A percentile compares a stretch with the other conserved stretches of the same genome.
phyloP scores from a whole-genome alignment of 805 yeast genomes.

The Lachancea cidri region DNA sequence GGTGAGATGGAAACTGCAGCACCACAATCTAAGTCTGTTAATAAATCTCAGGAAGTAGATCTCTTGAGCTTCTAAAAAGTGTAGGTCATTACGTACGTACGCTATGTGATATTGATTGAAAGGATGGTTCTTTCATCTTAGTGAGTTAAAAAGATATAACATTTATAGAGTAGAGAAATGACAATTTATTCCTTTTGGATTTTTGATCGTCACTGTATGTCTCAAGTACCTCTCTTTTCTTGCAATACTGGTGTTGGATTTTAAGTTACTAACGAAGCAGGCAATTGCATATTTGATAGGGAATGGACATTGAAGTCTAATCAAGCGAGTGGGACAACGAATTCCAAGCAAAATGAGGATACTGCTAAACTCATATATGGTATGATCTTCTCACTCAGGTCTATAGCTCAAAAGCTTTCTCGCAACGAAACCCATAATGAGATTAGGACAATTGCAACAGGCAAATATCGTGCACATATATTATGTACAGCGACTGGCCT shows the following conservation, averaged over 20 bases:
- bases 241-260: background rate
- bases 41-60: constrained; percentile 25
- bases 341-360: constrained; percentile 58
- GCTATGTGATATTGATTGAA: background rate
- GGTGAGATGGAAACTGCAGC: constrained; percentile 30
- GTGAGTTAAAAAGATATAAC: background rate
- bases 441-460: constrained; percentile 49
- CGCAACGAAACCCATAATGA: constrained; percentile 31
- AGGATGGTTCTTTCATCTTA: background rate
- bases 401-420: constrained; percentile 56
- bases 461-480: constrained; percentile 72
- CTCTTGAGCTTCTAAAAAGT: constrained; percentile 27
- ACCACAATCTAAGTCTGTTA: background rate
- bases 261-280: constrained; percentile 18
- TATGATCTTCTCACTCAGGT: constrained; percentile 70
- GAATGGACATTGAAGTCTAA: constrained; percentile 51
- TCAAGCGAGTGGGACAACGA: constrained; percentile 37
- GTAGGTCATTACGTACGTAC: constrained; percentile 3
- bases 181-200: constrained; percentile 83
- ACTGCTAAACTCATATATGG: constrained; percentile 82
- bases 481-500: constrained; percentile 75
- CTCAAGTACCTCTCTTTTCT: background rate
- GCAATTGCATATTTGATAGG: constrained; percentile 73
- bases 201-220: constrained; percentile 81
- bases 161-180: constrained; percentile 33